Evolutionary conservation across 129 eudicot genomes (phyloP).

Genomic region (Oenanthe sinensis): DNA sequence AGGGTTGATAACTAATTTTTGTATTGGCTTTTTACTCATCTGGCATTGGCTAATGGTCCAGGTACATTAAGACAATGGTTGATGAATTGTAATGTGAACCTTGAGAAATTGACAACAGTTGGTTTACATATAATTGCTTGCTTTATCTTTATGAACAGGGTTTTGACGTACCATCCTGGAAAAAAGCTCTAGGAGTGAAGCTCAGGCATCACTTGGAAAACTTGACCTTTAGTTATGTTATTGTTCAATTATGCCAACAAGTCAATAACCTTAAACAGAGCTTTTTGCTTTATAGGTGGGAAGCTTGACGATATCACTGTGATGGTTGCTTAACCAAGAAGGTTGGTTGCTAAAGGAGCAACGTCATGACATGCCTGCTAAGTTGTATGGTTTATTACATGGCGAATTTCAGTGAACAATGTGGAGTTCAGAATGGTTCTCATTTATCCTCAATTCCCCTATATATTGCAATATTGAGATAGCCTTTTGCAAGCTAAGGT

Average conservation of each 20-base stretch:
- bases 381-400: not conserved
- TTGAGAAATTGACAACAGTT: too few species aligned
- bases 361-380: constrained; percentile 21
- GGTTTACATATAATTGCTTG: constrained; percentile 13
- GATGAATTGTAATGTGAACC: too few species aligned
- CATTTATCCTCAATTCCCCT: not conserved
- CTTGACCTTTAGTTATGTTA: not conserved
- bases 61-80: too few species aligned
- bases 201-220: constrained; percentile 54
- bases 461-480: not conserved
- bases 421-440: not conserved
- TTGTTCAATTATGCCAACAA: not conserved
- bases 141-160: constrained; percentile 40
- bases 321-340: constrained; percentile 43
- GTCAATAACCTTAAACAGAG: not conserved
- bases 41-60: too few species aligned
- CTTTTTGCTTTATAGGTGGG: constrained; percentile 51
- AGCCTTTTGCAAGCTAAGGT: not conserved
- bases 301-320: constrained; percentile 95
- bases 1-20: too few species aligned
- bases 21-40: too few species aligned
- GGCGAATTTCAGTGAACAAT: not conserved
- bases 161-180: constrained; percentile 73
- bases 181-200: constrained; percentile 67
- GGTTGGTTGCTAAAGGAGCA: constrained; percentile 43